Conservation (phyloP, 768 basidiomycete genomes). For the Tricholoma flavovirens region DNA sequence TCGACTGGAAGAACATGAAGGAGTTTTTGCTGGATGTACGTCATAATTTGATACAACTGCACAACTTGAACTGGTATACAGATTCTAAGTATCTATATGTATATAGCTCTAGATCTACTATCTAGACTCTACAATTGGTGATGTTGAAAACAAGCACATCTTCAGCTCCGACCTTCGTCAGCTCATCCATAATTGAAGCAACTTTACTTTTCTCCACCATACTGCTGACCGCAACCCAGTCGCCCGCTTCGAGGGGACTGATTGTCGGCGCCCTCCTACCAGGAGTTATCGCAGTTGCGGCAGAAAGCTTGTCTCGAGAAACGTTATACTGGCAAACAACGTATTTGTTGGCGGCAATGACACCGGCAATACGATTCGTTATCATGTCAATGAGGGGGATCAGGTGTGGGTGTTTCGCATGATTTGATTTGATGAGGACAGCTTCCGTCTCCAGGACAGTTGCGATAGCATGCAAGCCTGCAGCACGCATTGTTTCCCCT, state of each 20-base stretch:
- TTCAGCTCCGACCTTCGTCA: slow-evolving; percentile 79
- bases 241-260: slow-evolving; percentile 71
- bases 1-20: too few relatives aligned
- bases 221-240: slow-evolving; percentile 87
- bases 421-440: slow-evolving; percentile 81
- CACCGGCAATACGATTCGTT: slow-evolving; percentile 85
- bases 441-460: slow-evolving; percentile 83
- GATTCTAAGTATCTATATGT: too few relatives aligned
- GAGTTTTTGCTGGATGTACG: too few relatives aligned
- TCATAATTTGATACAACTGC: too few relatives aligned
- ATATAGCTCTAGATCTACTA: not conserved
- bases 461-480: slow-evolving; percentile 88
- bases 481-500: slow-evolving; percentile 99
- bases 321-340: slow-evolving; percentile 94
- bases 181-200: slow-evolving; percentile 84
- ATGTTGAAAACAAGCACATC: slow-evolving; percentile 88
- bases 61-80: too few relatives aligned
- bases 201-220: slow-evolving; percentile 85
- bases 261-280: slow-evolving; percentile 89
- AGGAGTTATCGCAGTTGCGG: slow-evolving; percentile 72
- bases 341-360: slow-evolving; percentile 82
- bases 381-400: slow-evolving; percentile 69
- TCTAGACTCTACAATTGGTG: slow-evolving; percentile 88
- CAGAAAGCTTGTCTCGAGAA: slow-evolving; percentile 51
- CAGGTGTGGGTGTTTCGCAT: slow-evolving; percentile 57